Base-by-base conservation (phyloP, 2,329 filamentous ascomycete species). In the Calonectria naviculata region DNA sequence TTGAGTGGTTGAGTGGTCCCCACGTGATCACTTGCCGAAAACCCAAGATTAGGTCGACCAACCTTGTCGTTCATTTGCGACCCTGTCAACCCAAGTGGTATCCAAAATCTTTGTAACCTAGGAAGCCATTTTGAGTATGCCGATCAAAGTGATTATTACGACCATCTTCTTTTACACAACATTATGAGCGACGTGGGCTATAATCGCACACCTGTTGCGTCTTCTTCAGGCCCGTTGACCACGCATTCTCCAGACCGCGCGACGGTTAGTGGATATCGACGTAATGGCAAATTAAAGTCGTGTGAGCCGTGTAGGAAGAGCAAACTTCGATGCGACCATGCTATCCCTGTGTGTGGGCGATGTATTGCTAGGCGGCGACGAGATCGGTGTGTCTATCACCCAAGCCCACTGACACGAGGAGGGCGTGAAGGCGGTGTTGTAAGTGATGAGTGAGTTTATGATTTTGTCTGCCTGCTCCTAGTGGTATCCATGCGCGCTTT, bases 231-330 rank as follows among this genome's bases (percentile, higher is more conserved):
- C 21, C 41, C 38, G 13, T 31, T 41, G 5, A 26, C 8, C 44
- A 34, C 49, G 17, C n/a, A 13, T 28, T 46, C 49, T 5, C 38
- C 52, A 24, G 21, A 24, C 49, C 31, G 38, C 6, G 42, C 31
- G 24, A 36, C n/a, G 34, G 24, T 38, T 26, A 58, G 38, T 26
- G 64, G 64, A 26, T 67, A 67, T 26, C 38, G 64, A n/a, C 64
- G 64, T 6, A 67, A 67, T 36, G 64, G 64, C 15, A 67, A 56
- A 21, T 26, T 67, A n/a, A 58, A 28, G 19, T 46, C 64, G 8
- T 67, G 64, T 15, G 64, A 67, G 52, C 64, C 64, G 0, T 67
- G 64, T 24, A 67, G 64, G 52, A 67, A 67, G 42, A 67, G 52
- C 29, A 67, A 67, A 12, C 24, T 67, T 10, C 38, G 64, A 60